Evolutionary conservation across 2,329 filamentous ascomycete species (phyloP).

Genomic region (Aspergillus pseudoterreus): DNA sequence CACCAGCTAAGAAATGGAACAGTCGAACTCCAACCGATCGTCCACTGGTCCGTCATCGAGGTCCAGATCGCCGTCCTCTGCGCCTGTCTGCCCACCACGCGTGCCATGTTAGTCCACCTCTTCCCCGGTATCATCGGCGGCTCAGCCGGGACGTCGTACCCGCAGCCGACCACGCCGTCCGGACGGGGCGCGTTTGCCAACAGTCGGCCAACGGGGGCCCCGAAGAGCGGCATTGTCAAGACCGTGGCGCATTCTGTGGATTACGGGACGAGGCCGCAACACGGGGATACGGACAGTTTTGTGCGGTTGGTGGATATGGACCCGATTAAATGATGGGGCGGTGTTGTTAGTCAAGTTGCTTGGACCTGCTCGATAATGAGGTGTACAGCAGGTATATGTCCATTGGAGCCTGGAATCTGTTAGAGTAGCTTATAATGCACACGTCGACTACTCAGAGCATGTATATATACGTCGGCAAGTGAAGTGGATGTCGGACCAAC

Average conservation of each 20-base stretch:
- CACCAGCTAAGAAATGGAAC: background rate
- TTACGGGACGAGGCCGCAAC: constrained; percentile 12
- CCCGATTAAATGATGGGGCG: background rate
- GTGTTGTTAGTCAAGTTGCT: too few relatives aligned
- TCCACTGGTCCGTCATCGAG: constrained; percentile 28
- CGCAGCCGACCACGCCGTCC: constrained; percentile 2
- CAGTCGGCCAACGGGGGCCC: background rate
- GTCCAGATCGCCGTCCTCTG: constrained; percentile 23
- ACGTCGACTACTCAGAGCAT: too few relatives aligned
- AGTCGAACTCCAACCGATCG: constrained; percentile 21
- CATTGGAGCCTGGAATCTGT: background rate
- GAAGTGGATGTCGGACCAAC: background rate
- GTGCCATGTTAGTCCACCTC: constrained; percentile 19
- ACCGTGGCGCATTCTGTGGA: constrained; percentile 22
- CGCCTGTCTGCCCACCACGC: constrained; percentile 23
- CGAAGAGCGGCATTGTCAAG: constrained; percentile 20
- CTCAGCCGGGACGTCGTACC: constrained; percentile 9
- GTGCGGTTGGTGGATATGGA: constrained; percentile 12
- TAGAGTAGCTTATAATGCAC: background rate
- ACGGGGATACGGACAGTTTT: constrained; percentile 3
- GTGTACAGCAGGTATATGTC: too few relatives aligned
- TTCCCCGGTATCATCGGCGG: constrained; percentile 16
- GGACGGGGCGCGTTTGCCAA: constrained; percentile 1
- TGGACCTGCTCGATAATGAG: too few relatives aligned
- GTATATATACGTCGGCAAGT: too few relatives aligned